These are phyloP conservation scores for Exophiala lecanii-corni DNA, from an alignment of 2,329 filamentous ascomycete species.

Conservation along the genomic window DNA sequence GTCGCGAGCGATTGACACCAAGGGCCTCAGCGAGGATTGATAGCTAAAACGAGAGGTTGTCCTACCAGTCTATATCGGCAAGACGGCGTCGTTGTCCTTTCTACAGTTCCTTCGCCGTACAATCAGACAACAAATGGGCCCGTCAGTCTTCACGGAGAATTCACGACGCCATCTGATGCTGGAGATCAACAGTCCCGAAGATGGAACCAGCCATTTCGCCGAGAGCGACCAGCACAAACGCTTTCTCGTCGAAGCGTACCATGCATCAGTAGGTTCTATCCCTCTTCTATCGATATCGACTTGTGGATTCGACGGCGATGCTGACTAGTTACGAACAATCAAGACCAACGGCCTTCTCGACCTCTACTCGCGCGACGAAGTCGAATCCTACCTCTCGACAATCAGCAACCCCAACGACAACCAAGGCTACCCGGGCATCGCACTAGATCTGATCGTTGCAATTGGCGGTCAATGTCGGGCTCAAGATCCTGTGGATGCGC, in stretches of 20 bases:
- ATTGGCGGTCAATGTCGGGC: conserved; percentile 49
- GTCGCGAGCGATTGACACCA: no score
- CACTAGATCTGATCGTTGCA: conserved; percentile 45
- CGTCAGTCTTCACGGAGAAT: conserved; percentile 51
- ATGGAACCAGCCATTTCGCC: conserved; percentile 32
- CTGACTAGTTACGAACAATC: background rate
- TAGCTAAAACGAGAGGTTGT: background rate
- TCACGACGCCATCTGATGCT: conserved; percentile 51
- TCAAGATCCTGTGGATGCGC: conserved; percentile 26
- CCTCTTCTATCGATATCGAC: no score
- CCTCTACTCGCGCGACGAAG: conserved; percentile 32
- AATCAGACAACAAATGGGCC: conserved; percentile 49
- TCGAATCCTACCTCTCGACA: conserved; percentile 9
- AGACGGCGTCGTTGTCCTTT: conserved; percentile 53
- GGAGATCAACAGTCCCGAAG: conserved; percentile 41
- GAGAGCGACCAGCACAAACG: conserved; percentile 32
- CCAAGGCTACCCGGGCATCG: conserved; percentile 25
- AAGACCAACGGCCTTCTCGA: conserved; percentile 42
- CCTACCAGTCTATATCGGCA: conserved; percentile 45
- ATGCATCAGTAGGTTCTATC: conserved; percentile 26
- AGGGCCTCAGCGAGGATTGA: background rate
- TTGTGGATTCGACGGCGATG: no score
- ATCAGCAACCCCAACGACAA: conserved; percentile 1
- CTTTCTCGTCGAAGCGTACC: conserved; percentile 32
- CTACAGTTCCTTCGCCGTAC: conserved; percentile 49